A percentile compares a stretch with the other conserved stretches of the same genome.
Evolutionary conservation across 805 yeast genomes (phyloP).

Genomic region (Pichia phayaonensis): DNA sequence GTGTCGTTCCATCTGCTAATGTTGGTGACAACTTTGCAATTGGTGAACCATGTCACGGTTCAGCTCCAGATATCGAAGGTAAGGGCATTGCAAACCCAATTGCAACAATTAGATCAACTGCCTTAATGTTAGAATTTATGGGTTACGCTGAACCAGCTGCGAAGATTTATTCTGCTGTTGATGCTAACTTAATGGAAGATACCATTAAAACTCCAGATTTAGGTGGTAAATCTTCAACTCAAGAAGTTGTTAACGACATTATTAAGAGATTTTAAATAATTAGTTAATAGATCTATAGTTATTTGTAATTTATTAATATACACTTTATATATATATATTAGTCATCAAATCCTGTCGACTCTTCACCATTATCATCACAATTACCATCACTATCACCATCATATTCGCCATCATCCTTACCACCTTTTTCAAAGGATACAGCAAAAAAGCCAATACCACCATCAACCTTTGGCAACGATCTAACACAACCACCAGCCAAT

Average conservation of each 20-base stretch:
- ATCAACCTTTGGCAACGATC: slow-evolving; percentile 79
- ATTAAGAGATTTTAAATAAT: slow-evolving; percentile 40
- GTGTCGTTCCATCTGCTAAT: slow-evolving; percentile 97
- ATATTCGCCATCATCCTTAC: neutral
- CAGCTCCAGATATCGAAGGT: slow-evolving; percentile 98
- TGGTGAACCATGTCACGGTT: slow-evolving; percentile 99
- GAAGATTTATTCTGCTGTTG: slow-evolving; percentile 88
- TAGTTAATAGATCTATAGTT: neutral
- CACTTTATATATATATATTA: slow-evolving; percentile 16
- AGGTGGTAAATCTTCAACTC: slow-evolving; percentile 85
- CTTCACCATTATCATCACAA: slow-evolving; percentile 21
- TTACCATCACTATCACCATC: slow-evolving; percentile 1
- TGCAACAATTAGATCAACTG: slow-evolving; percentile 97
- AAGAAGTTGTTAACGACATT: slow-evolving; percentile 80
- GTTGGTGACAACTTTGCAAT: slow-evolving; percentile 95
- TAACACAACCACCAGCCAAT: slow-evolving; percentile 78
- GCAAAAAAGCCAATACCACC: slow-evolving; percentile 99
- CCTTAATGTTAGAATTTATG: slow-evolving; percentile 94
- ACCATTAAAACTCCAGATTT: slow-evolving; percentile 83
- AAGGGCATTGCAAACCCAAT: slow-evolving; percentile 91
- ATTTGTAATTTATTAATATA: neutral
- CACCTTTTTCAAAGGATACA: slow-evolving; percentile 66
- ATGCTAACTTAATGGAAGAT: slow-evolving; percentile 80
- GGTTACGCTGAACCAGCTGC: slow-evolving; percentile 88
- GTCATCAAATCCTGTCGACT: slow-evolving; percentile 32